Evolutionary conservation across 179 eudicot species (phyloP).

Genomic region (Beta macrorhiza): DNA sequence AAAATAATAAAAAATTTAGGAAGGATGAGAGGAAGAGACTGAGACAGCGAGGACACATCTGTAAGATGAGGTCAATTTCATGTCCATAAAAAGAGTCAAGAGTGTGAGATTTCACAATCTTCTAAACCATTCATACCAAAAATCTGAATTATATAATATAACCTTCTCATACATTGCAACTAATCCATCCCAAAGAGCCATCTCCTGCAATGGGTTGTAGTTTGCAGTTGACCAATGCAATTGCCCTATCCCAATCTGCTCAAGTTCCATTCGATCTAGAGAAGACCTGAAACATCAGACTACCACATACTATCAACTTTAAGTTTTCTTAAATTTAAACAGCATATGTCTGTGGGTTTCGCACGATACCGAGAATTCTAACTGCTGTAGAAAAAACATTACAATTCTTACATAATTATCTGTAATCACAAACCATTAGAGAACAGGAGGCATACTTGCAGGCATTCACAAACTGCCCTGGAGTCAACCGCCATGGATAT

Average conservation of each 20-base stretch:
- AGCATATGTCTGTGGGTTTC: background rate
- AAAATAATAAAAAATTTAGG: background rate
- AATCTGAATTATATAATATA: conserved; percentile 25
- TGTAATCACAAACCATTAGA: background rate
- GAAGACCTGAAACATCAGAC: conserved; percentile 66
- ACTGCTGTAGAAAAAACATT: background rate
- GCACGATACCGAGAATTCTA: background rate
- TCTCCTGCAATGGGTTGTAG: conserved; percentile 87
- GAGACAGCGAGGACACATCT: background rate
- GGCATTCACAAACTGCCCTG: conserved; percentile 89
- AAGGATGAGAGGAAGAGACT: background rate
- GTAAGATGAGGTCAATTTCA: background rate
- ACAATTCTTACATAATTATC: background rate
- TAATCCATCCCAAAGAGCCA: conserved; percentile 97
- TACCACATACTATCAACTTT: conserved; percentile 12
- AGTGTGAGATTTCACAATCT: conserved; percentile 1
- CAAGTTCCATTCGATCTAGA: conserved; percentile 67
- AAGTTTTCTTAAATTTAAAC: conserved; percentile 1
- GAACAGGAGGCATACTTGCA: conserved; percentile 59
- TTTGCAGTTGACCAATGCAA: conserved; percentile 99
- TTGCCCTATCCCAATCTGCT: conserved; percentile 90
- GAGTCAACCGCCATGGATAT: conserved; percentile 97
- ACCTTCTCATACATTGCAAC: conserved; percentile 99
- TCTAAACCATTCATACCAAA: conserved; percentile 6
- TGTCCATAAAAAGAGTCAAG: background rate